phyloP scores from a whole-genome alignment of 2,329 filamentous ascomycete species.

The Lomentospora prolificans region DNA sequence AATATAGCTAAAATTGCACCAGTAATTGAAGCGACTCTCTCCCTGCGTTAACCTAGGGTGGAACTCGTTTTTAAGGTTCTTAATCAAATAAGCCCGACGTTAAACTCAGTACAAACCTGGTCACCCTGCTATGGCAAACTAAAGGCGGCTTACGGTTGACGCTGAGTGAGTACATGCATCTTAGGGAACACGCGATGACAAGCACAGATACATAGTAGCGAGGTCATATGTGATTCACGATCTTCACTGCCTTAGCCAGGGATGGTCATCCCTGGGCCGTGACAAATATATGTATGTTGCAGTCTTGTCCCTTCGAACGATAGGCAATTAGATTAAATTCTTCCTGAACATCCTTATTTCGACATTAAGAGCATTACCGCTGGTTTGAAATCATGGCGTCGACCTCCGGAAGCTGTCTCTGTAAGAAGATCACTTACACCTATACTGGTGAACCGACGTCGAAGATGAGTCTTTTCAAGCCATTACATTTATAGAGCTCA shows the following conservation, averaged over 20 bases:
- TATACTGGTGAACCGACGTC: neutral
- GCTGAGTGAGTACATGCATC: neutral
- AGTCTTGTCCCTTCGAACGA: neutral
- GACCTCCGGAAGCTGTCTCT: conserved; percentile 55
- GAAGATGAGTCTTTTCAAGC: neutral
- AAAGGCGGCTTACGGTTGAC: neutral
- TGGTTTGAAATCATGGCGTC: conserved; percentile 50
- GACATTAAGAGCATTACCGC: conserved; percentile 16
- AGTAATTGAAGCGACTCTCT: neutral
- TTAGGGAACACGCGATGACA: neutral
- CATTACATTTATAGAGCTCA: neutral
- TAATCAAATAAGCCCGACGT: neutral
- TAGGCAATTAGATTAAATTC: neutral
- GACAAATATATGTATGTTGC: neutral
- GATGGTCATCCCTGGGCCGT: neutral
- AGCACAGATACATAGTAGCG: neutral
- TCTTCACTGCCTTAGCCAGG: neutral
- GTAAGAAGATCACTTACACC: conserved; percentile 34
- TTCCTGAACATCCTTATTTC: neutral
- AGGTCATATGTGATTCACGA: neutral
- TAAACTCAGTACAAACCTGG: neutral
- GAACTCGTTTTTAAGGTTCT: neutral
- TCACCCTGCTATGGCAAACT: neutral
- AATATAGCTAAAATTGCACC: neutral
- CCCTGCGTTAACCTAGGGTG: neutral